Conservation (phyloP, 208 protist species). For the Trypanosoma melophagium region DNA sequence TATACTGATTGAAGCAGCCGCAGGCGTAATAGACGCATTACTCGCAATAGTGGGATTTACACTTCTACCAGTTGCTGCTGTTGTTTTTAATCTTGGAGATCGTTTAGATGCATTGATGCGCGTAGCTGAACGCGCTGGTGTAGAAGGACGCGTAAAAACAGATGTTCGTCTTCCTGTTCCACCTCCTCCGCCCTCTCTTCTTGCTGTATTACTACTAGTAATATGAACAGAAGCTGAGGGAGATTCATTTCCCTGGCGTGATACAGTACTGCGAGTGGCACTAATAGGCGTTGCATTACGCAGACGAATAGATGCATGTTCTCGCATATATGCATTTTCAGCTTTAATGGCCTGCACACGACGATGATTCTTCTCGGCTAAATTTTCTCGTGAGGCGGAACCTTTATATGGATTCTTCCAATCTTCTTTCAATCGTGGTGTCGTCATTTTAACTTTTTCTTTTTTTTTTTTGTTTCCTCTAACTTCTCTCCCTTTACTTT, state of each 20-base stretch:
- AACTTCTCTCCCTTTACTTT: conserved; percentile 1
- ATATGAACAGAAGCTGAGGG: no score
- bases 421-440: neutral
- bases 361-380: neutral
- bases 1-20: neutral
- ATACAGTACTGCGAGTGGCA: no score
- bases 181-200: no score
- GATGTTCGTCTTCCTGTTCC: no score
- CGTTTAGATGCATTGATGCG: no score
- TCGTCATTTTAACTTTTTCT: neutral
- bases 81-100: no score
- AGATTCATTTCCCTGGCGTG: no score
- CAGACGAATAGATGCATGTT: neutral
- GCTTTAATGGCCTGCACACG: conserved; percentile 1
- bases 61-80: no score
- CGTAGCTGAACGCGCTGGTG: no score
- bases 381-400: neutral
- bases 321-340: neutral
- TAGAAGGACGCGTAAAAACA: no score
- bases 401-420: neutral
- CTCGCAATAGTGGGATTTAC: no score
- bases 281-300: neutral
- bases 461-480: conserved; percentile 5
- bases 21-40: neutral
- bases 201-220: no score